Conservation (phyloP, 768 basidiomycete species). For the Leccinum disarticulatum region DNA sequence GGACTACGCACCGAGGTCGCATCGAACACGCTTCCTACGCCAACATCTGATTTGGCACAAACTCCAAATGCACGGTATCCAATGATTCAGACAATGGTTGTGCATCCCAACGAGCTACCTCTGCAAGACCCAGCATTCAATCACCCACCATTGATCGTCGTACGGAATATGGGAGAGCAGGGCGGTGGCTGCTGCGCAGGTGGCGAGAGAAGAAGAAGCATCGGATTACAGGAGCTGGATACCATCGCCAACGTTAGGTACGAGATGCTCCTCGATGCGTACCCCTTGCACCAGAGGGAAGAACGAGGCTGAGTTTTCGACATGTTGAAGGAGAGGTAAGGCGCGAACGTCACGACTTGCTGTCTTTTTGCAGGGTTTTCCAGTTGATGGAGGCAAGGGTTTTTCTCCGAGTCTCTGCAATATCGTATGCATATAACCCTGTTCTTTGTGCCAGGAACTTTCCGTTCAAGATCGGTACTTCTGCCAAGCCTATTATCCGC, state of each 20-base stretch:
- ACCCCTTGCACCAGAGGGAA: too few species aligned
- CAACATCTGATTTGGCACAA: slow-evolving; percentile 34
- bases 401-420: not conserved
- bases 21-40: slow-evolving; percentile 26
- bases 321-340: slow-evolving; percentile 21
- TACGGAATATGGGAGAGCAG: slow-evolving; percentile 40
- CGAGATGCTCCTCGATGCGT: too few species aligned
- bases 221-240: slow-evolving; percentile 16
- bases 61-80: slow-evolving; percentile 59
- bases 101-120: slow-evolving; percentile 58
- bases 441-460: not conserved
- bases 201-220: slow-evolving; percentile 23
- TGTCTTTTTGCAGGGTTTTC: slow-evolving; percentile 48
- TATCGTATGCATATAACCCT: not conserved
- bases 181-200: slow-evolving; percentile 19
- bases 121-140: slow-evolving; percentile 47
- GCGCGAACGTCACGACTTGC: slow-evolving; percentile 31
- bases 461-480: slow-evolving; percentile 22
- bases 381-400: slow-evolving; percentile 36
- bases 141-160: slow-evolving; percentile 41
- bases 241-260: too few species aligned
- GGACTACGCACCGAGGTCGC: slow-evolving; percentile 25
- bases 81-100: slow-evolving; percentile 50
- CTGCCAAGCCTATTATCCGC: slow-evolving; percentile 17
- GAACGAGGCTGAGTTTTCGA: not conserved